Percentiles rank a stretch among this genome's conserved stretches.
Evolutionary conservation across 2,329 filamentous ascomycete species (phyloP).

Genomic region (Lecanosticta acicola): DNA sequence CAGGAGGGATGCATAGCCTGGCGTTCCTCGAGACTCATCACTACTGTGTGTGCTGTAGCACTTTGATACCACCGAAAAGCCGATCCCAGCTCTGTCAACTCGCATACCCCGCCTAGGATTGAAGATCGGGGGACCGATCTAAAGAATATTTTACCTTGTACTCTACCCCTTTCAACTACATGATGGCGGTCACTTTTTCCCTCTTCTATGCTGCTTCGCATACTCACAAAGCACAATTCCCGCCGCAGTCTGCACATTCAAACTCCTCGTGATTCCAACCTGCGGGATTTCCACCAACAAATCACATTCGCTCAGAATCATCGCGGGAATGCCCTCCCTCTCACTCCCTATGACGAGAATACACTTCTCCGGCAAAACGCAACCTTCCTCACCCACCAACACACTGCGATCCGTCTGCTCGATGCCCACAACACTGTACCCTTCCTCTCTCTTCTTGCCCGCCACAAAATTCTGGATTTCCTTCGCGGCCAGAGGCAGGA

Average conservation of each 20-base stretch:
- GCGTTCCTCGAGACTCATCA: constrained; percentile 4
- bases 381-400: constrained; percentile 36
- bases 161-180: background rate
- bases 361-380: constrained; percentile 32
- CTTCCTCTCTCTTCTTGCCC: constrained; percentile 41
- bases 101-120: too few species aligned
- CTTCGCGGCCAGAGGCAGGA: constrained; percentile 31
- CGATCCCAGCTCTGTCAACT: constrained; percentile 22
- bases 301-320: constrained; percentile 46
- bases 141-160: background rate
- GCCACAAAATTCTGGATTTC: constrained; percentile 35
- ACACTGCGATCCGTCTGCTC: constrained; percentile 50
- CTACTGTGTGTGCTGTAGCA: constrained; percentile 12
- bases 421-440: constrained; percentile 48
- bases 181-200: too few species aligned
- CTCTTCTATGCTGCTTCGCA: constrained; percentile 40
- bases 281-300: constrained; percentile 50
- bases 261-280: constrained; percentile 47
- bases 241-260: constrained; percentile 53
- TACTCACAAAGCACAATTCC: constrained; percentile 50
- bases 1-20: constrained; percentile 13
- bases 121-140: too few species aligned
- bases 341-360: constrained; percentile 47
- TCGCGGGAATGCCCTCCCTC: constrained; percentile 46
- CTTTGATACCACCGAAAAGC: constrained; percentile 19